A percentile compares a stretch with the other conserved stretches of the same genome.
Evolutionary conservation across 1,139 yeast species (phyloP).

Genomic region (Taphrina pruni): DNA sequence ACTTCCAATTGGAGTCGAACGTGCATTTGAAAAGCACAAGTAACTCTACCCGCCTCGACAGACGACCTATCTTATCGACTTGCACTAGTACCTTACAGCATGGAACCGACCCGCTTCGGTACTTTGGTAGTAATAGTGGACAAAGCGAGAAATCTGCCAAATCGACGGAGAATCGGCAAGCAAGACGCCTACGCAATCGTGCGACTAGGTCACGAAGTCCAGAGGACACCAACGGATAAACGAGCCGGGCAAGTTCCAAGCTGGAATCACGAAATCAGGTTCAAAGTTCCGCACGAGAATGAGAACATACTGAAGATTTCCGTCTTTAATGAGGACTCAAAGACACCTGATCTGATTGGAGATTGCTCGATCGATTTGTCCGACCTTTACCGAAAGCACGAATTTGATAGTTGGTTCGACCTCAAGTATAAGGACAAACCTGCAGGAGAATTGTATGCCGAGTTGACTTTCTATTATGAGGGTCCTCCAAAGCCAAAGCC

Average conservation of each 20-base stretch:
- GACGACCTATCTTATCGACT: no score
- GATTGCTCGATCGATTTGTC: constrained; percentile 78
- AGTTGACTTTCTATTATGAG: constrained; percentile 86
- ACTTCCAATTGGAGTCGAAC: no score
- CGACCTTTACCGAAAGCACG: constrained; percentile 65
- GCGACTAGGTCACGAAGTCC: constrained; percentile 79
- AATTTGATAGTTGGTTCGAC: constrained; percentile 86
- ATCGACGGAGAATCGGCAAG: constrained; percentile 79
- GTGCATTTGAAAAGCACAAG: no score
- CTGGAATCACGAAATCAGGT: constrained; percentile 57
- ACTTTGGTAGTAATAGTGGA: constrained; percentile 34
- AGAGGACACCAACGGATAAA: constrained; percentile 71
- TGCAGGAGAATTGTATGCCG: constrained; percentile 88
- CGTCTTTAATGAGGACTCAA: constrained; percentile 83
- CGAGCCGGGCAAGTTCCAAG: constrained; percentile 92
- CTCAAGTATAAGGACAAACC: constrained; percentile 70
- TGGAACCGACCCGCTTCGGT: constrained; percentile 28
- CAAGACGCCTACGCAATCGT: constrained; percentile 87
- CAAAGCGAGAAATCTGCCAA: constrained; percentile 65
- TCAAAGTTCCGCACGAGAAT: constrained; percentile 45
- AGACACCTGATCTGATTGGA: constrained; percentile 85
- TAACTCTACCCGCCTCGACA: no score
- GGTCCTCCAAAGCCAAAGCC: constrained; percentile 51
- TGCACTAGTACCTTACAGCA: not conserved
- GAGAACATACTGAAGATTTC: constrained; percentile 65